phyloP scores from a whole-genome alignment of 2,329 filamentous ascomycete species.

The Hymenoscyphus fraxineus region DNA sequence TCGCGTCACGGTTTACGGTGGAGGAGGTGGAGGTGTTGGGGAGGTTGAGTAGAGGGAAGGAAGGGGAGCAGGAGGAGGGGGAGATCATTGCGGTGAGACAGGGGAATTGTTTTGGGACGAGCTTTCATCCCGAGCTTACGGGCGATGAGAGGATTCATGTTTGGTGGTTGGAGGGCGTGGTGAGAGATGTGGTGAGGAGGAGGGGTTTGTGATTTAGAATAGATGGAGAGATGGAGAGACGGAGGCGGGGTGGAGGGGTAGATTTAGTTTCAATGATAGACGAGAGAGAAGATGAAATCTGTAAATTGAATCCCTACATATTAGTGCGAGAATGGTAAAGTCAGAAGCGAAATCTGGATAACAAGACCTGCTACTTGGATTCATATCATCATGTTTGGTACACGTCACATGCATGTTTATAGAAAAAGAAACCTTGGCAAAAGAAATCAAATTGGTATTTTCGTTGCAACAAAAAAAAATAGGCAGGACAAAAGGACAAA shows the following conservation, averaged over 20 bases:
- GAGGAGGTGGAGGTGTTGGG: constrained; percentile 48
- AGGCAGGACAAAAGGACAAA: not conserved
- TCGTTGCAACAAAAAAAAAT: not conserved
- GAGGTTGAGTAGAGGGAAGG: constrained; percentile 41
- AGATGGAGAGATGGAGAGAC: not conserved
- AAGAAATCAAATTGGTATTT: constrained; percentile 6
- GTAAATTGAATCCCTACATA: too few species aligned
- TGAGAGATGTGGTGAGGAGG: constrained; percentile 35
- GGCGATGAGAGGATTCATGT: constrained; percentile 81
- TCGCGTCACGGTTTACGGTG: constrained; percentile 23
- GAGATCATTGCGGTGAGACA: constrained; percentile 88
- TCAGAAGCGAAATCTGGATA: too few species aligned
- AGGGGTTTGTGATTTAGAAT: not conserved
- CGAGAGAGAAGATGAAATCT: too few species aligned
- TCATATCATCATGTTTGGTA: too few species aligned
- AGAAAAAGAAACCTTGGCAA: not conserved
- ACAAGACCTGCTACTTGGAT: too few species aligned
- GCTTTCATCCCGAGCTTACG: constrained; percentile 93
- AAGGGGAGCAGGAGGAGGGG: constrained; percentile 45
- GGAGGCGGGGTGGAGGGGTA: not conserved
- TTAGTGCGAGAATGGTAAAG: too few species aligned
- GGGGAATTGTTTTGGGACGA: constrained; percentile 89
- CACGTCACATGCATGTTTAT: not conserved
- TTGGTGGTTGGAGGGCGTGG: constrained; percentile 84
- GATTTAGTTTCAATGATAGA: not conserved